These are phyloP conservation scores for Candida dajiaensis DNA, from an alignment of 805 yeast species.

Conservation along the genomic window DNA sequence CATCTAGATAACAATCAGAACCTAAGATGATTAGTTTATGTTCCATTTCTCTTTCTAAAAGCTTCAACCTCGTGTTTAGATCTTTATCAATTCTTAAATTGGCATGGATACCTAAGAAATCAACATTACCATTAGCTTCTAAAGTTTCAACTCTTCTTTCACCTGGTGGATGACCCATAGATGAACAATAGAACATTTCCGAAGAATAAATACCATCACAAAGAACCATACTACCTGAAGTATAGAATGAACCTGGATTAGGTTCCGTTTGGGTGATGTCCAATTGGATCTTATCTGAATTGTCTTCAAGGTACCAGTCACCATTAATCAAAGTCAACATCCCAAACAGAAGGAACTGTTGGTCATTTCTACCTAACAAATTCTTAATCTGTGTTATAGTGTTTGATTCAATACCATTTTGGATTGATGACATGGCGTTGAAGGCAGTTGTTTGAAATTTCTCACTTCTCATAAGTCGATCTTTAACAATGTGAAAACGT, in stretches of 20 bases:
- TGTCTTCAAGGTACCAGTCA: slow-evolving; percentile 73
- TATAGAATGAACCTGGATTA: slow-evolving; percentile 57
- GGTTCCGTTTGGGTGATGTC: slow-evolving; percentile 58
- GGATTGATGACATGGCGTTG: slow-evolving; percentile 30
- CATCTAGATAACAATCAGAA: slow-evolving; percentile 63
- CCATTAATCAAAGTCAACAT: slow-evolving; percentile 62
- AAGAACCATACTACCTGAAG: slow-evolving; percentile 70
- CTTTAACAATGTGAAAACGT: slow-evolving; percentile 59
- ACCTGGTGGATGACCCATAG: slow-evolving; percentile 83
- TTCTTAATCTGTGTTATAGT: slow-evolving; percentile 73
- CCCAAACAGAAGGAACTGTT: slow-evolving; percentile 73
- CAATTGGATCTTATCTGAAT: slow-evolving; percentile 59
- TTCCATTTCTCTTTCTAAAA: slow-evolving; percentile 51
- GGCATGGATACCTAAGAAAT: slow-evolving; percentile 51
- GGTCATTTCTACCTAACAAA: slow-evolving; percentile 78
- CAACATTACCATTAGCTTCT: slow-evolving; percentile 74
- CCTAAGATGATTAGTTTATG: slow-evolving; percentile 72
- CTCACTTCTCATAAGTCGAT: slow-evolving; percentile 71
- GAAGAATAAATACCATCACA: slow-evolving; percentile 82
- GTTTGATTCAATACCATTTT: slow-evolving; percentile 6
- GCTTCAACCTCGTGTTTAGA: slow-evolving; percentile 47
- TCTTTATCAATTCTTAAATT: slow-evolving; percentile 55
- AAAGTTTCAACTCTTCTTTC: slow-evolving; percentile 64
- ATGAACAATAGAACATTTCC: slow-evolving; percentile 63
- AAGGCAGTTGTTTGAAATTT: slow-evolving; percentile 44